Evolutionary conservation across 208 protist genomes (phyloP).

Genomic region (Crithidia bombi): DNA sequence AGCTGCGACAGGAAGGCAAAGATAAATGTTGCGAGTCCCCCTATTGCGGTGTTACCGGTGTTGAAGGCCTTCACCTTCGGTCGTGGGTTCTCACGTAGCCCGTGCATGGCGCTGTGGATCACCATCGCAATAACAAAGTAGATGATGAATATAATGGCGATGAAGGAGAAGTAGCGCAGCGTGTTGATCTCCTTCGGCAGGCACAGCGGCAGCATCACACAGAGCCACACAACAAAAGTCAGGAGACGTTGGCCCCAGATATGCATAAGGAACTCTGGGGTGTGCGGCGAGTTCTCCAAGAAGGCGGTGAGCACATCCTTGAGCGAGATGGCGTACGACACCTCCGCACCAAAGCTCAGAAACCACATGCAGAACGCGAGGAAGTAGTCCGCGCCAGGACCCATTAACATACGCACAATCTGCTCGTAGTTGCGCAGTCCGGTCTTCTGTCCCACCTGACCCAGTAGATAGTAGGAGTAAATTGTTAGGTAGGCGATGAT

Average conservation of each 20-base stretch:
- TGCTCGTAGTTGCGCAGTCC: constrained; percentile 54
- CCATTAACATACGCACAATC: constrained; percentile 47
- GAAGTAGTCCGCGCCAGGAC: constrained; percentile 59
- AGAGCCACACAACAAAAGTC: constrained; percentile 59
- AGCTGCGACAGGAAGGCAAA: constrained; percentile 78
- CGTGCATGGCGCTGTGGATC: constrained; percentile 51
- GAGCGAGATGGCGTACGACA: constrained; percentile 83
- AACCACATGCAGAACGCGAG: constrained; percentile 60
- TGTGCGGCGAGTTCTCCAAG: constrained; percentile 32
- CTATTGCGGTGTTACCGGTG: constrained; percentile 55
- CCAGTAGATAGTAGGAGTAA: constrained; percentile 66
- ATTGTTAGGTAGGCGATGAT: constrained; percentile 47
- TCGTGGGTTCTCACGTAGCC: constrained; percentile 34
- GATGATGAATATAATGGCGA: constrained; percentile 69
- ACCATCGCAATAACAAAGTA: constrained; percentile 79
- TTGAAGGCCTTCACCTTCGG: constrained; percentile 53
- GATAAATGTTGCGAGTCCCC: constrained; percentile 66
- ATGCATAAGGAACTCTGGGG: constrained; percentile 34
- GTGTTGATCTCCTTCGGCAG: constrained; percentile 86
- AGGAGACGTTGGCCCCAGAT: constrained; percentile 54
- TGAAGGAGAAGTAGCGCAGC: constrained; percentile 66
- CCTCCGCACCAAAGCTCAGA: constrained; percentile 53
- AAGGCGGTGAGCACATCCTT: constrained; percentile 65
- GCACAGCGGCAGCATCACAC: constrained; percentile 75
- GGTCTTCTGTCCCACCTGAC: constrained; percentile 32